These are phyloP conservation scores for Globisporangium perplexum DNA, from an alignment of 352 stramenopile genomes.

Conservation along the genomic window DNA sequence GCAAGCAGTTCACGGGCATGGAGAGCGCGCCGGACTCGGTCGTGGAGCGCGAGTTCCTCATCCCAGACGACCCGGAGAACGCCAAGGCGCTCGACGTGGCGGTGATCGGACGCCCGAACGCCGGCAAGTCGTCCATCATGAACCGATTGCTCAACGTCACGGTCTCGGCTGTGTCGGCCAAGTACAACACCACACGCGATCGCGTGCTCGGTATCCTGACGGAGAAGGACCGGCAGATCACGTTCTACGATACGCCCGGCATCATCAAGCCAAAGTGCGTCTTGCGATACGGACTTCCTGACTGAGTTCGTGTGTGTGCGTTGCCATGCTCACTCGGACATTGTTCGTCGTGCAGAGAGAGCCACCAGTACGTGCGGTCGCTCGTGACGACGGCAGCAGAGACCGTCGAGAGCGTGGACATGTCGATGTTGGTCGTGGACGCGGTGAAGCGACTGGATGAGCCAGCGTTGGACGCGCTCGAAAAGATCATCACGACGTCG, in stretches of 20 bases:
- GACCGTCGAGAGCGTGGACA: conserved; percentile 75
- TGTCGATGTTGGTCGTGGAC: conserved; percentile 84
- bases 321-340: background rate
- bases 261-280: conserved; percentile 81
- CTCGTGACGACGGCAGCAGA: conserved; percentile 73
- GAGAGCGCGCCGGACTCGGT: conserved; percentile 53
- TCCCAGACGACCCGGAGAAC: conserved; percentile 65
- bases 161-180: conserved; percentile 80
- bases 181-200: conserved; percentile 87
- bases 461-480: conserved; percentile 61
- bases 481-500: conserved; percentile 76
- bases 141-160: conserved; percentile 75
- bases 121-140: conserved; percentile 85
- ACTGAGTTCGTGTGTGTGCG: background rate
- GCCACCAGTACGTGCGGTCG: conserved; percentile 74
- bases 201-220: conserved; percentile 76
- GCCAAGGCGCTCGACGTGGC: conserved; percentile 67
- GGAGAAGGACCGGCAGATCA: conserved; percentile 64
- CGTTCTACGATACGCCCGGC: conserved; percentile 84
- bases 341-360: conserved; percentile 30
- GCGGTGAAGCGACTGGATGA: conserved; percentile 82
- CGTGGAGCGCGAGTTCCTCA: conserved; percentile 61
- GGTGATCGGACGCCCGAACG: conserved; percentile 83
- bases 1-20: conserved; percentile 74
- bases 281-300: background rate